Conservation (phyloP, 139 green algal genomes). For the Yamagishiella unicocca region DNA sequence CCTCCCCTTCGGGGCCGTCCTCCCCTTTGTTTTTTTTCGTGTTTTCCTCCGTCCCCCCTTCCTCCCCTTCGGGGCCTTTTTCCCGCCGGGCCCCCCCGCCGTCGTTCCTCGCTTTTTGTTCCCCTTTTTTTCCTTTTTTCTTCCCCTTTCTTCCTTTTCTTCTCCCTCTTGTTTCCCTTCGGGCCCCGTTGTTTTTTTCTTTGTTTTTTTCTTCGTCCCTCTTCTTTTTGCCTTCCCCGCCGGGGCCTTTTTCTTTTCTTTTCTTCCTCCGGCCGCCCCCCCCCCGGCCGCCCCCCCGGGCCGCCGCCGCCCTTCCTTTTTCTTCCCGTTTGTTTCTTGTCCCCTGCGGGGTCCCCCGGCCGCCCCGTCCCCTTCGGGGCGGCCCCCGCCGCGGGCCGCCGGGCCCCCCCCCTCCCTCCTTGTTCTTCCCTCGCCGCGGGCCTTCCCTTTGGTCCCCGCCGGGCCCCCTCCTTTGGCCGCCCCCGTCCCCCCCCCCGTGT, state of each 20-base stretch:
- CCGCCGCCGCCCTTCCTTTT: not conserved
- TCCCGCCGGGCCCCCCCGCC: too few relatives aligned
- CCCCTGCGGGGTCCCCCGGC: not conserved
- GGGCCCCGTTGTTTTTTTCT: not conserved
- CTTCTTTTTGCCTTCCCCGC: not conserved
- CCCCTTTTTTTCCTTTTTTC: not conserved
- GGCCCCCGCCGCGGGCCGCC: too few relatives aligned
- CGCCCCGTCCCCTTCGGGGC: not conserved
- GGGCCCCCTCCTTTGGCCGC: not conserved
- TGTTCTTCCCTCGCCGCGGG: not conserved
- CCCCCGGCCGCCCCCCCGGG: too few relatives aligned
- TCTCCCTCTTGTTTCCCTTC: not conserved
- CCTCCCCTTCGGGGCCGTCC: not conserved
- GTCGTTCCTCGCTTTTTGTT: not conserved
- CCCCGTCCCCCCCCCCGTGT: not conserved
- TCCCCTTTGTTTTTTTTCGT: not conserved
- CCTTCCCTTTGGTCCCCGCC: not conserved
- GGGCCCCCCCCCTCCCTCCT: not conserved
- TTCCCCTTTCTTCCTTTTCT: not conserved
- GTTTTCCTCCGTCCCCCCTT: not conserved
- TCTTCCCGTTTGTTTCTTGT: not conserved
- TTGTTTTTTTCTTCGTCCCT: not conserved
- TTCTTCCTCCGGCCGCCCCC: not conserved
- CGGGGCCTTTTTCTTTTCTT: not conserved
- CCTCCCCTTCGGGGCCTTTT: not conserved